Evolutionary conservation across 495 filamentous ascomycete genomes (phyloP), one percentile per base, ranked within the genome.

Genomic region (Letharia columbiana): DNA sequence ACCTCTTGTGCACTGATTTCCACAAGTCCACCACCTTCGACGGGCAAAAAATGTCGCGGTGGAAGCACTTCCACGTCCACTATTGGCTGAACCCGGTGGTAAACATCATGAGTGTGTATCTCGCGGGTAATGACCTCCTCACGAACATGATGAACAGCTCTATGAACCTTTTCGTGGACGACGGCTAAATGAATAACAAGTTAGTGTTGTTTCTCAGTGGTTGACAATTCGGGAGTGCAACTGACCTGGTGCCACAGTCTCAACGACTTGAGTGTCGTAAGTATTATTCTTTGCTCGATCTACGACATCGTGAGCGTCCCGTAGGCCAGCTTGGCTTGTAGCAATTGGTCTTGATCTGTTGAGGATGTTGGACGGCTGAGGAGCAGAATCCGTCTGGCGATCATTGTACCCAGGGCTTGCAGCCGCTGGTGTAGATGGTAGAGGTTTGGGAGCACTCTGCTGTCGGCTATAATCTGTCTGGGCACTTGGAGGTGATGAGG

Each of bases 31-130:
- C 72, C 72, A 23, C 72, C 70, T 54, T 70, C 72, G 17, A 73
- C 69, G n/a, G 73, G 73, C 35, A 75, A 45, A 40, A 75, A 75
- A 50, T 75, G 73, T 15, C 72, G 68, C 2, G 73, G 66, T 40
- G 73, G 73, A 11, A 73, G 75, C 13, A 81, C 72, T 67, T 84
- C 77, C 17, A 79, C 73, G 18, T 84, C 81, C 39, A 75, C 75
- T 50, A 86, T 71, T 6, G 84, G 84, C 12, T 80, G 79, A 37
- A 84, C 77, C 18, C 76, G 77, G 64, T 83, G 81, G 63, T 78
- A 78, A 28, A 81, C 71, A 41, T 86, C 80, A 69, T 86, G 74
- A 28, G 75, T 77, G 69, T 87, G 83, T 66, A 84, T 81, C 41
- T 86, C 83, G 37, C 82, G 80, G 6, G 80, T 76, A 40, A 85